Conservation (phyloP, 176 grass and related monocot species). For the Thinopyrum elongatum region DNA sequence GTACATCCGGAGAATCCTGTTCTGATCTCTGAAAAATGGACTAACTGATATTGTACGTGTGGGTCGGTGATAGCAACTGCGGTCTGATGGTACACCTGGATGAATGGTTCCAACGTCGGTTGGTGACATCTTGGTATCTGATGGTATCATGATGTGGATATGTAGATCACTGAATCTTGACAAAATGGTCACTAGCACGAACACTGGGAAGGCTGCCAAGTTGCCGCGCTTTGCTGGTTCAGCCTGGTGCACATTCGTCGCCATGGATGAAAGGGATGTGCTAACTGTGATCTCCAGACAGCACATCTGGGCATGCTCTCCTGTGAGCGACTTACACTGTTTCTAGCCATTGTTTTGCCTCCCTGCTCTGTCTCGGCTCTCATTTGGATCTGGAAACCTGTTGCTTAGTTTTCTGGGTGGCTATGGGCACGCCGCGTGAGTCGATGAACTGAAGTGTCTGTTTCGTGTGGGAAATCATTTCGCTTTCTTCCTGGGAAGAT, state of each 20-base stretch:
- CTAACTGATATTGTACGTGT: neutral
- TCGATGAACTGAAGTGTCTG: neutral
- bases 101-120: constrained; percentile 13
- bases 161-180: constrained; percentile 26
- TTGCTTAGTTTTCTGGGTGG: neutral
- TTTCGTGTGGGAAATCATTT: constrained; percentile 15
- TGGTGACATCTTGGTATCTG: constrained; percentile 37
- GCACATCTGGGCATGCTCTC: neutral
- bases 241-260: constrained; percentile 22
- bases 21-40: constrained; percentile 8
- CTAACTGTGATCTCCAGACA: constrained; percentile 38
- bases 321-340: constrained; percentile 1
- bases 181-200: constrained; percentile 6
- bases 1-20: neutral
- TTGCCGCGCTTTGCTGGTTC: constrained; percentile 19
- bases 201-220: neutral
- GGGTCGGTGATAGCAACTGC: constrained; percentile 21
- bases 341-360: neutral
- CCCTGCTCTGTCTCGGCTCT: constrained; percentile 1
- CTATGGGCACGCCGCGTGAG: neutral
- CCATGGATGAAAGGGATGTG: constrained; percentile 31
- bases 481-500: neutral
- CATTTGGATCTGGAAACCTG: constrained; percentile 13
- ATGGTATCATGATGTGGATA: constrained; percentile 31
- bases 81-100: constrained; percentile 22